A percentile compares a stretch with the other conserved stretches of the same genome.
These are phyloP conservation scores for Lecanicillium sp. DNA, from an alignment of 2,329 filamentous ascomycete genomes.

Conservation along the genomic window DNA sequence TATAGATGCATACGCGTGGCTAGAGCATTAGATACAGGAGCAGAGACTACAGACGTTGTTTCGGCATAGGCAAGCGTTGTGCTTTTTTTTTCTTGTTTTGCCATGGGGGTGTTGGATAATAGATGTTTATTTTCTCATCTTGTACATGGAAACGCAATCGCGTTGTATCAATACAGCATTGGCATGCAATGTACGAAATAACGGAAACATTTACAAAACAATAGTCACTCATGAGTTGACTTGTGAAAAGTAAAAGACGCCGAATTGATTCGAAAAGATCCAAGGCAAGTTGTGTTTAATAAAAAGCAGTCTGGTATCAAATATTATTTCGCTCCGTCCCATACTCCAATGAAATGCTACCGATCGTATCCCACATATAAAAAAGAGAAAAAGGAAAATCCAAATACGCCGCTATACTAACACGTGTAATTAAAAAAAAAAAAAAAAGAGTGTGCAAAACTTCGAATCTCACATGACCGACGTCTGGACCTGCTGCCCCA, in stretches of 20 bases:
- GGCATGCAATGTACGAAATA: no score
- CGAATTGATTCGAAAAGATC: no score
- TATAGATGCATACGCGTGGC: neutral
- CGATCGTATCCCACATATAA: neutral
- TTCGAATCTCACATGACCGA: constrained; percentile 21
- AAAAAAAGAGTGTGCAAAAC: constrained; percentile 4
- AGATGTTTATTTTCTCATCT: no score
- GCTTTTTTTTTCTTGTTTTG: neutral
- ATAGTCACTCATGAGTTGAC: no score
- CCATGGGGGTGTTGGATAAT: neutral
- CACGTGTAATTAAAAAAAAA: neutral
- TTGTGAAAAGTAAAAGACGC: no score
- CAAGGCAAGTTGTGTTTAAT: no score
- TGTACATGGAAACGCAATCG: no score
- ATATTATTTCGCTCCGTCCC: neutral
- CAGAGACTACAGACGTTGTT: neutral
- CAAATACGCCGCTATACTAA: no score
- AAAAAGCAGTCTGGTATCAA: no score
- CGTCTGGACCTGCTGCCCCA: constrained; percentile 24
- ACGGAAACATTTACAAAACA: no score
- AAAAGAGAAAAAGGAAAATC: no score
- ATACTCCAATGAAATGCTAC: neutral
- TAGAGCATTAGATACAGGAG: neutral
- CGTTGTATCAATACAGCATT: neutral
- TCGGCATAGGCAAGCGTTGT: neutral